Conservation (phyloP, 306 rosid species). For the Trifolium pratense region DNA sequence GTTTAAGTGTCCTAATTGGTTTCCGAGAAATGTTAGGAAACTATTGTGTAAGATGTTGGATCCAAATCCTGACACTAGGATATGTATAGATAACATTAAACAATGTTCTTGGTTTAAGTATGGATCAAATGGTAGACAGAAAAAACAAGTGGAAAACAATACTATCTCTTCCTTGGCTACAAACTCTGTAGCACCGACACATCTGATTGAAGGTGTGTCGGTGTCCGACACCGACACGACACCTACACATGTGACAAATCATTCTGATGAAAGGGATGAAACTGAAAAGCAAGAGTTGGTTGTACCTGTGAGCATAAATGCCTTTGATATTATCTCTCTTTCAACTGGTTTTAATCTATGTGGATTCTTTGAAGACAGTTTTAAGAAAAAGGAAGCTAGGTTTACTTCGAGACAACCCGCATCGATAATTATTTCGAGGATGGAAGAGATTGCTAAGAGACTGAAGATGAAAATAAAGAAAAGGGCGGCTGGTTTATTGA, state of each 20-base stretch:
- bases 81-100: conserved; percentile 45
- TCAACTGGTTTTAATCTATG: conserved; percentile 52
- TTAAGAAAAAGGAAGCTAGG: conserved; percentile 46
- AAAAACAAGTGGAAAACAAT: conserved; percentile 31
- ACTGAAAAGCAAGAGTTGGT: conserved; percentile 40
- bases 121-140: conserved; percentile 39
- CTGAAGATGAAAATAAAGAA: conserved; percentile 55
- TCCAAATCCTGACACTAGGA: conserved; percentile 55
- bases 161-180: conserved; percentile 19
- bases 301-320: conserved; percentile 50
- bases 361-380: conserved; percentile 52
- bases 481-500: conserved; percentile 53
- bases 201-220: not conserved
- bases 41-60: conserved; percentile 55
- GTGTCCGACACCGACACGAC: not conserved
- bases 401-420: conserved; percentile 59
- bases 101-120: conserved; percentile 55
- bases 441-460: conserved; percentile 47
- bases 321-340: conserved; percentile 62
- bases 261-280: conserved; percentile 39
- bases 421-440: conserved; percentile 46
- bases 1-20: conserved; percentile 56
- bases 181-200: not conserved
- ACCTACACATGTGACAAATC: not conserved
- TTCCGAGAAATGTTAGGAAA: conserved; percentile 40